These are phyloP conservation scores for Circinella umbellata DNA, from an alignment of 371 early-diverging fungal species.

Conservation along the genomic window DNA sequence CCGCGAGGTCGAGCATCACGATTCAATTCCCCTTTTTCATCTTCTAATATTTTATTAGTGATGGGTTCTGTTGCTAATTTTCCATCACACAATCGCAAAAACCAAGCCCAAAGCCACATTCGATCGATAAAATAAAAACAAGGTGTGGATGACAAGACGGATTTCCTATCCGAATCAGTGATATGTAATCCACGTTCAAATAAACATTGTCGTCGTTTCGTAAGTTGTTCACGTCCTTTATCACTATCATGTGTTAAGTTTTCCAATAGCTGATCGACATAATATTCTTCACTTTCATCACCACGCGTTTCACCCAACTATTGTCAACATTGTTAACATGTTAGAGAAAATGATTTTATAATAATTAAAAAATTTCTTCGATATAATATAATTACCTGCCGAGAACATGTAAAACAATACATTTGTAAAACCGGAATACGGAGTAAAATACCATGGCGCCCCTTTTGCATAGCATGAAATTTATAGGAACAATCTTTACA, in stretches of 20 bases:
- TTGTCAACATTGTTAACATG: too few relatives aligned
- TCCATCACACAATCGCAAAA: conserved; percentile 53
- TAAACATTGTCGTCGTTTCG: conserved; percentile 40
- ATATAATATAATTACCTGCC: conserved; percentile 32
- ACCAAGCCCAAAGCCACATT: conserved; percentile 51
- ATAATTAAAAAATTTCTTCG: too few relatives aligned
- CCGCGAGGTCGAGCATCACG: conserved; percentile 42
- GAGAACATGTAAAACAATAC: conserved; percentile 49
- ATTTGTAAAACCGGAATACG: conserved; percentile 51
- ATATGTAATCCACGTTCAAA: conserved; percentile 37
- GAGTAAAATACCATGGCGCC: conserved; percentile 47
- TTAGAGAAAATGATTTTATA: too few relatives aligned
- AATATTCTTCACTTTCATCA: conserved; percentile 45
- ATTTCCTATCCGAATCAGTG: conserved; percentile 36
- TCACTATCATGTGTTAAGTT: conserved; percentile 42
- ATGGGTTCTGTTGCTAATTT: conserved; percentile 41
- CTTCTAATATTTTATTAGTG: conserved; percentile 38
- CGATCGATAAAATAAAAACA: conserved; percentile 48
- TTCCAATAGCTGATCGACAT: conserved; percentile 39
- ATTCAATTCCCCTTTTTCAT: conserved; percentile 29
- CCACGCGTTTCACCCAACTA: conserved; percentile 53
- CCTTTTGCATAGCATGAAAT: conserved; percentile 40
- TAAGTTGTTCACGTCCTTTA: conserved; percentile 35
- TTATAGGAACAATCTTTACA: conserved; percentile 53
- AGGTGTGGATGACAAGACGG: conserved; percentile 20